Conservation (phyloP, 2,329 filamentous ascomycete species). For the Myriangium duriaei region DNA sequence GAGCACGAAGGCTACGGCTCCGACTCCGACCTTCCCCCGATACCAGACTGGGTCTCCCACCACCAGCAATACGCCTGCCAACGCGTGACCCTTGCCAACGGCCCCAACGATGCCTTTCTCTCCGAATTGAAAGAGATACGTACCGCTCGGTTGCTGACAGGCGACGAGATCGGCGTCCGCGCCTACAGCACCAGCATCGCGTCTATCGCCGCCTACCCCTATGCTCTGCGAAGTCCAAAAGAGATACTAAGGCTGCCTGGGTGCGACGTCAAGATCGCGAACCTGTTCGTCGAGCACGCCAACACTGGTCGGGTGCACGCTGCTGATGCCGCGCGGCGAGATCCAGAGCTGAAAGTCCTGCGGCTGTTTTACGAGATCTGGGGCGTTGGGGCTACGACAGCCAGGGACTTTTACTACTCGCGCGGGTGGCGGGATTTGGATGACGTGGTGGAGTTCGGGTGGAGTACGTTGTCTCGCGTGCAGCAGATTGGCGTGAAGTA, state of each 20-base stretch:
- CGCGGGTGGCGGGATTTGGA: constrained; percentile 73
- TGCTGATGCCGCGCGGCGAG: constrained; percentile 48
- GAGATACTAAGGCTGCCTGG: constrained; percentile 52
- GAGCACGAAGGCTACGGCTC: constrained; percentile 51
- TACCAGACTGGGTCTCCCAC: constrained; percentile 58
- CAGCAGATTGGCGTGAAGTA: constrained; percentile 93
- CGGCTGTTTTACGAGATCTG: constrained; percentile 71
- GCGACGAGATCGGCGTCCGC: constrained; percentile 66
- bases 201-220: constrained; percentile 67
- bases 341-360: constrained; percentile 53
- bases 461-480: constrained; percentile 59
- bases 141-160: constrained; percentile 54
- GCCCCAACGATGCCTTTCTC: constrained; percentile 67
- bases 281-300: constrained; percentile 65
- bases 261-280: constrained; percentile 67
- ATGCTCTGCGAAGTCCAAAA: constrained; percentile 33
- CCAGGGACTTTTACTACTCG: constrained; percentile 65
- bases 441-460: constrained; percentile 73
- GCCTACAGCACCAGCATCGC: constrained; percentile 86
- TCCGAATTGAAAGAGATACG: constrained; percentile 61
- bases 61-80: constrained; percentile 65
- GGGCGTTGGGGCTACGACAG: constrained; percentile 78
- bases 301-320: constrained; percentile 47
- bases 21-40: constrained; percentile 42
- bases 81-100: constrained; percentile 55